Conservation (phyloP, 805 yeast species). For the Pichia sporocuriosa region DNA sequence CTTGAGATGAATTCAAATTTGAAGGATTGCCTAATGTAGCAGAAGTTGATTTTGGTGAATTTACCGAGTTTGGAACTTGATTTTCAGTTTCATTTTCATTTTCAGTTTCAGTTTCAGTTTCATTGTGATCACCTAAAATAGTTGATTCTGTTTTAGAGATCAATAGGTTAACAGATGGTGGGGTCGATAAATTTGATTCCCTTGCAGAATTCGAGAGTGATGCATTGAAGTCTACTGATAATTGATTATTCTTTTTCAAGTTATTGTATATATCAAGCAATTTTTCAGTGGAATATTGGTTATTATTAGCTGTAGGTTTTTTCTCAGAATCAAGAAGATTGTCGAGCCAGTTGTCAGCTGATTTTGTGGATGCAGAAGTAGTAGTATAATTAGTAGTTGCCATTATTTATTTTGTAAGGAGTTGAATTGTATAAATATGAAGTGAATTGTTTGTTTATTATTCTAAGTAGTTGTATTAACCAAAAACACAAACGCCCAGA, state of each 20-base stretch:
- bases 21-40: slow-evolving; percentile 1
- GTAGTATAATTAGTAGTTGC: no score
- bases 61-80: no score
- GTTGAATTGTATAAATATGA: no score
- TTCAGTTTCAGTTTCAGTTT: not conserved
- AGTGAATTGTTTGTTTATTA: no score
- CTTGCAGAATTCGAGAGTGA: slow-evolving; percentile 6
- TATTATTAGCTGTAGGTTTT: no score
- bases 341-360: not conserved
- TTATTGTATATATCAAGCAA: slow-evolving; percentile 2
- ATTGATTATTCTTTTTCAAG: not conserved
- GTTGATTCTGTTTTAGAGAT: not conserved
- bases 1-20: not conserved
- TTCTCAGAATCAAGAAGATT: not conserved
- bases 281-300: not conserved
- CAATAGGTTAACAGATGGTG: slow-evolving; percentile 2
- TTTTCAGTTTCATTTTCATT: not conserved
- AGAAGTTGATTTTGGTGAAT: not conserved
- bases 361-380: not conserved
- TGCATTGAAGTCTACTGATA: slow-evolving; percentile 3
- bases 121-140: no score
- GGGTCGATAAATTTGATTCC: not conserved
- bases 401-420: no score
- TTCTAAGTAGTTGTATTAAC: no score
- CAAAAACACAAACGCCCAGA: no score